Conservation (phyloP, 1,139 yeast genomes). For the Arxiozyma heterogenica region DNA sequence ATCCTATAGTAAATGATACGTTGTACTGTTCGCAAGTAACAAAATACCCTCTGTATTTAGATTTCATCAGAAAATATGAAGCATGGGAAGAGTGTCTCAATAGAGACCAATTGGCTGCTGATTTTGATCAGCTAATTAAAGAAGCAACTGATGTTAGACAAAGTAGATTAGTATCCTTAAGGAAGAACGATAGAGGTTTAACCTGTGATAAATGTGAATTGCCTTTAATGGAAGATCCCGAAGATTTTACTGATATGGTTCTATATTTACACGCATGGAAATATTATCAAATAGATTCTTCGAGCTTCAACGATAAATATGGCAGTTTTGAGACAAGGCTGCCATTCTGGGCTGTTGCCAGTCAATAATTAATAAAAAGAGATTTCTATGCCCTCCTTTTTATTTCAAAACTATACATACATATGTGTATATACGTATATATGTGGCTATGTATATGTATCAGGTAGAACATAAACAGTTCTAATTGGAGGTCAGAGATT, state of each 20-base stretch:
- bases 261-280: constrained; percentile 54
- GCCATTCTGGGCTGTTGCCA: constrained; percentile 59
- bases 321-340: constrained; percentile 54
- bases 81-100: constrained; percentile 69
- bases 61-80: constrained; percentile 38
- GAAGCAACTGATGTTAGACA: constrained; percentile 17
- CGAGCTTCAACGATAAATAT: background rate
- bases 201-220: constrained; percentile 43
- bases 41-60: constrained; percentile 19
- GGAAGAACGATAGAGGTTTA: constrained; percentile 28
- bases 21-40: constrained; percentile 37
- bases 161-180: constrained; percentile 1
- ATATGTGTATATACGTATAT: background rate
- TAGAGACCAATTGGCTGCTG: constrained; percentile 31
- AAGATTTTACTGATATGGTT: constrained; percentile 28
- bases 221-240: constrained; percentile 35
- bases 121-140: constrained; percentile 18
- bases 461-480: background rate
- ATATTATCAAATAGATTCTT: constrained; percentile 29
- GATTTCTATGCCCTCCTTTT: background rate
- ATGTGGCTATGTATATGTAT: background rate
- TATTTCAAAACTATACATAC: background rate
- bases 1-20: constrained; percentile 63
- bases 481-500: background rate
- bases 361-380: background rate